Percentiles rank a stretch among this genome's conserved stretches.
These are phyloP conservation scores for Colletotrichum sp. DNA, from an alignment of 2,329 filamentous ascomycete genomes.

Conservation along the genomic window DNA sequence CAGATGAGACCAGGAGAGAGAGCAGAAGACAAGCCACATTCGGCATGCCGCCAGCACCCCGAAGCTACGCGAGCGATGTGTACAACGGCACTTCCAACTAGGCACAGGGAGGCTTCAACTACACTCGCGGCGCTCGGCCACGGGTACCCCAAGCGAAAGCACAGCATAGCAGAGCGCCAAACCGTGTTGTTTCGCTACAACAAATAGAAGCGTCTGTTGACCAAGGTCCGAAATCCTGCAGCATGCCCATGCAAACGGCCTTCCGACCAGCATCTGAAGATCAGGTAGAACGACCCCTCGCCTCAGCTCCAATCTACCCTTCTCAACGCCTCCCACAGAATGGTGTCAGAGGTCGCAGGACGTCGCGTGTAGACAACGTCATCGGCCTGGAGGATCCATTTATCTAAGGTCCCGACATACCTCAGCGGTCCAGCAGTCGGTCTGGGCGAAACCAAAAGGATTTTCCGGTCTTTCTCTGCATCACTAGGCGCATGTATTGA, in stretches of 20 bases:
- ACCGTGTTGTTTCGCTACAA: background rate
- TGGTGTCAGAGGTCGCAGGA: background rate
- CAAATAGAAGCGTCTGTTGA: background rate
- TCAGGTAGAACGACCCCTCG: slow-evolving; percentile 1
- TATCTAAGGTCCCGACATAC: background rate
- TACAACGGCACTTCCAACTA: slow-evolving; percentile 24
- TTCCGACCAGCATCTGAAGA: background rate
- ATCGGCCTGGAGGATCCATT: slow-evolving; percentile 17
- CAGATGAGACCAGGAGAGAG: slow-evolving; percentile 58
- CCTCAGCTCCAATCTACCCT: slow-evolving; percentile 6
- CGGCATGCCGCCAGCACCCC: slow-evolving; percentile 50
- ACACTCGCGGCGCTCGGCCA: background rate
- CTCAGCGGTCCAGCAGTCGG: background rate
- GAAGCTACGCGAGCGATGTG: slow-evolving; percentile 26
- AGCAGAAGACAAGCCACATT: slow-evolving; percentile 60
- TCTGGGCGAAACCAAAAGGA: background rate
- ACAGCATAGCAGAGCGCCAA: background rate
- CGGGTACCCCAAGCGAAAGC: background rate
- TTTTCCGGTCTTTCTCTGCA: slow-evolving; percentile 6
- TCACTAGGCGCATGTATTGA: slow-evolving; percentile 9
- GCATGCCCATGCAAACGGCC: slow-evolving; percentile 2
- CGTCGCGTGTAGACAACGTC: background rate
- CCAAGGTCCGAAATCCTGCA: background rate
- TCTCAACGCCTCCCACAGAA: background rate
- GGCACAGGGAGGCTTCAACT: slow-evolving; percentile 7